Evolutionary conservation across 495 filamentous ascomycete species (phyloP).

Genomic region (Aspergillus sclerotiicarbonarius): DNA sequence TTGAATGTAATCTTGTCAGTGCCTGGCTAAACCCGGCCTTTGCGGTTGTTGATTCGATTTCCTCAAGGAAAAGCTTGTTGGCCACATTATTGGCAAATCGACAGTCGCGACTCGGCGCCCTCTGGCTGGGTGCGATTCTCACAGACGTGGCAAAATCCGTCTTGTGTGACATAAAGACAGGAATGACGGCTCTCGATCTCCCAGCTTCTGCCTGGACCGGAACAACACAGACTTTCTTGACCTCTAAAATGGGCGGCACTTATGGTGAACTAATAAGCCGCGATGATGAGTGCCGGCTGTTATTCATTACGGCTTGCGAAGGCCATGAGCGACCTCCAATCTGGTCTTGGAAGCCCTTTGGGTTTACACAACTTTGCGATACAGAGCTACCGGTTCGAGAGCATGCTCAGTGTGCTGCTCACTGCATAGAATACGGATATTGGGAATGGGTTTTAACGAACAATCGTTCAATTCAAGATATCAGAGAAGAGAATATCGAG

Average conservation of each 20-base stretch:
- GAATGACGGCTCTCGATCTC: conserved; percentile 24
- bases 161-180: conserved; percentile 18
- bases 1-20: conserved; percentile 33
- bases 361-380: conserved; percentile 20
- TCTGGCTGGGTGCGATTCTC: conserved; percentile 31
- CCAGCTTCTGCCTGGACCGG: conserved; percentile 23
- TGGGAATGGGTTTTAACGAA: conserved; percentile 27
- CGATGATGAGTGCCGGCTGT: conserved; percentile 29
- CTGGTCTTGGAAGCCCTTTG: conserved; percentile 29
- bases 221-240: conserved; percentile 25
- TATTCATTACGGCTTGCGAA: conserved; percentile 27
- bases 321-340: conserved; percentile 21
- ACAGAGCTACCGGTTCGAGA: conserved; percentile 24
- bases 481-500: neutral
- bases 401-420: conserved; percentile 24
- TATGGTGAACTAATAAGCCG: conserved; percentile 18
- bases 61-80: conserved; percentile 2
- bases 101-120: conserved; percentile 19
- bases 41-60: conserved; percentile 21
- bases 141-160: conserved; percentile 17
- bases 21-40: conserved; percentile 33
- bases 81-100: conserved; percentile 17
- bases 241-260: conserved; percentile 7
- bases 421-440: conserved; percentile 26
- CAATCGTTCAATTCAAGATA: conserved; percentile 13